Evolutionary conservation across 768 basidiomycete genomes (phyloP), one percentile per base, ranked within the genome.

Genomic region (Russula foetens): DNA sequence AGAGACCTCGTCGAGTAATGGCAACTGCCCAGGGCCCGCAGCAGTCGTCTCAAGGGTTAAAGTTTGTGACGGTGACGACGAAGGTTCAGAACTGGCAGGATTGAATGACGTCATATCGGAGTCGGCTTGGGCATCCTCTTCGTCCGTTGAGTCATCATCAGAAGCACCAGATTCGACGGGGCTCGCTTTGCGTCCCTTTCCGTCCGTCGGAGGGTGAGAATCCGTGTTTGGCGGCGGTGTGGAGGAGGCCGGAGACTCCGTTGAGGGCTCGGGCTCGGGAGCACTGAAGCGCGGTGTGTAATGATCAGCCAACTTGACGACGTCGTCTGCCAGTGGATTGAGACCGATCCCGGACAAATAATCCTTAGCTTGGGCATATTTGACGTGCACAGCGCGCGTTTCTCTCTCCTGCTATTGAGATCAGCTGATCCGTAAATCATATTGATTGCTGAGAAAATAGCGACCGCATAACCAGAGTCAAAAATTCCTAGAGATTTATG

Each of bases 1-100:
- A 23, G 71, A 69, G 2, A 76, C 70, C 58, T 75, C 68, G 66
- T 81, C 80, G 12, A 58, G 71, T 48, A 81, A 72, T 5, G 73
- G 66, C 60, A 69, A 59, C 24, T 50, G 50, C 15, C 54, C 31
- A 24, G 53, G 29, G 48, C 62, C 60, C 2, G 31, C 2, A 15
- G 41, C 19, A 21, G 29, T 33, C 28, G 38, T 44, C 53, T 19
- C 39, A 44, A 47, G 29, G 15, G 19, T 2, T 15, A 39, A 53
- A 35, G 31, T 35, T 2, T 35, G 35, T 41, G 53, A 39, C n/a
- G n/a, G n/a, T n/a, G n/a, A n/a, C n/a, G n/a, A n/a, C 60, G 47
- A n/a, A 64, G 60, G n/a, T 67, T 59, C 50, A 68, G 67, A 41
- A 69, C 55, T 33, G 56, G 53, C 3, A 56, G 56, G 62, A 69